These are phyloP conservation scores for Corylus avellana DNA, from an alignment of 306 rosid genomes.

Conservation along the genomic window DNA sequence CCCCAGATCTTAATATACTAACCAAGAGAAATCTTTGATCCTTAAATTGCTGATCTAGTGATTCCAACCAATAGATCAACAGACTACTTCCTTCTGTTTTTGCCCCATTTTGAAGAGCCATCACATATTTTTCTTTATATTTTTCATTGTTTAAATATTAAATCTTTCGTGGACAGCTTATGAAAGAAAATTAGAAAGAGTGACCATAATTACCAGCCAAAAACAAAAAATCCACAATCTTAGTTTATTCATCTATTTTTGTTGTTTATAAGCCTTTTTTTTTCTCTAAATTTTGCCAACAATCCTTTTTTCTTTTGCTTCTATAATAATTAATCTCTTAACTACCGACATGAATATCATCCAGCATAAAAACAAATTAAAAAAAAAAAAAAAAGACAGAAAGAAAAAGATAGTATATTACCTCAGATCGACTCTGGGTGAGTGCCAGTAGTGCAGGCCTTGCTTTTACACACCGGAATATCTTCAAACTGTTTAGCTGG, in stretches of 20 bases:
- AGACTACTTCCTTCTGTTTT: background rate
- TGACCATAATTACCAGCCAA: background rate
- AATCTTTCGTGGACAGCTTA: background rate
- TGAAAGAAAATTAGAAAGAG: background rate
- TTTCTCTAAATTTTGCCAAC: too few species aligned
- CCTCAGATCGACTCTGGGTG: constrained; percentile 30
- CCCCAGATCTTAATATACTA: background rate
- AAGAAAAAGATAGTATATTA: background rate
- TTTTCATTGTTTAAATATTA: too few species aligned
- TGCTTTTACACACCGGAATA: constrained; percentile 44
- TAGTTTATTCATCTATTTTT: background rate
- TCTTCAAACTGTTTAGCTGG: constrained; percentile 49
- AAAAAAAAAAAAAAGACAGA: background rate
- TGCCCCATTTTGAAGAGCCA: background rate
- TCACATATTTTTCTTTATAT: background rate
- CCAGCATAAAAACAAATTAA: background rate
- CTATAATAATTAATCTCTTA: background rate
- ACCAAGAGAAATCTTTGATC: background rate
- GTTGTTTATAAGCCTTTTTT: background rate
- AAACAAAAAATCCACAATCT: background rate
- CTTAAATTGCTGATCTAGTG: background rate
- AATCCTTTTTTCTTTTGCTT: background rate
- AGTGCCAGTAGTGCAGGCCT: constrained; percentile 11
- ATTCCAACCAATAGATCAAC: constrained; percentile 1
- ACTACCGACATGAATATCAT: background rate